Percentiles rank a stretch among this genome's conserved stretches.
These are phyloP conservation scores for Pyropia haitanensis DNA, from an alignment of 23 red algal genomes.

Conservation along the genomic window DNA sequence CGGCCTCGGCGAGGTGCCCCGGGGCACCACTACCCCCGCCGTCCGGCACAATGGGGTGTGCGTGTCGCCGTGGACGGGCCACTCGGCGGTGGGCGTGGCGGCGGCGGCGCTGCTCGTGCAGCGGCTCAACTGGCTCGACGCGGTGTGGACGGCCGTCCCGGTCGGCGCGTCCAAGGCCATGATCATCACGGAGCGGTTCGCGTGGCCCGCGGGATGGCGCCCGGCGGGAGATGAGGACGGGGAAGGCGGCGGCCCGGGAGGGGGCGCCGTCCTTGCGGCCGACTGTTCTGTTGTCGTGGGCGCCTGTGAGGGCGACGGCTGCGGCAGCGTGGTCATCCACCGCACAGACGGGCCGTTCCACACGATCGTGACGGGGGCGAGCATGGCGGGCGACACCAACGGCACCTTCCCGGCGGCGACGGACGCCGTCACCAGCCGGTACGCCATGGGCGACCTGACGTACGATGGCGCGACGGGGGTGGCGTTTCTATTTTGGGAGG, in stretches of 20 bases:
- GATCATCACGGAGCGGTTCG: constrained; percentile 2
- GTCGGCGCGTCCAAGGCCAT: constrained; percentile 4
- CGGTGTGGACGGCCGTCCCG: constrained; percentile 9
- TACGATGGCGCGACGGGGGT: constrained; percentile 19
- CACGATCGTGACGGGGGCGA: constrained; percentile 4
- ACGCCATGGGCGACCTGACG: constrained; percentile 7
- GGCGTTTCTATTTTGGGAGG: constrained; percentile 14
- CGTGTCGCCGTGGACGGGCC: constrained; percentile 10
- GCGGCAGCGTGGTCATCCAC: constrained; percentile 5
- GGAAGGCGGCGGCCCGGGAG: not conserved
- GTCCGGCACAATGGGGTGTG: constrained; percentile 8
- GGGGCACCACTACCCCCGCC: not conserved
- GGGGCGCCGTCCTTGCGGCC: not conserved
- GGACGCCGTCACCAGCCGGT: not conserved
- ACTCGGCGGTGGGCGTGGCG: constrained; percentile 13
- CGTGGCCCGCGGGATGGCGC: not conserved
- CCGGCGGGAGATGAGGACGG: not conserved
- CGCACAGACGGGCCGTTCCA: constrained; percentile 8
- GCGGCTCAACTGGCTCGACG: constrained; percentile 11
- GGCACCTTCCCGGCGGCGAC: not conserved
- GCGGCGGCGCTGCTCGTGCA: constrained; percentile 5
- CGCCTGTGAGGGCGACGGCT: not conserved
- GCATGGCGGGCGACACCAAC: not conserved
- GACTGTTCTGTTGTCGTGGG: constrained; percentile 1
- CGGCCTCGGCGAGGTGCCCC: constrained; percentile 3